These are phyloP conservation scores for Phytophthora syringae DNA, from an alignment of 352 stramenopile species.

Conservation along the genomic window DNA sequence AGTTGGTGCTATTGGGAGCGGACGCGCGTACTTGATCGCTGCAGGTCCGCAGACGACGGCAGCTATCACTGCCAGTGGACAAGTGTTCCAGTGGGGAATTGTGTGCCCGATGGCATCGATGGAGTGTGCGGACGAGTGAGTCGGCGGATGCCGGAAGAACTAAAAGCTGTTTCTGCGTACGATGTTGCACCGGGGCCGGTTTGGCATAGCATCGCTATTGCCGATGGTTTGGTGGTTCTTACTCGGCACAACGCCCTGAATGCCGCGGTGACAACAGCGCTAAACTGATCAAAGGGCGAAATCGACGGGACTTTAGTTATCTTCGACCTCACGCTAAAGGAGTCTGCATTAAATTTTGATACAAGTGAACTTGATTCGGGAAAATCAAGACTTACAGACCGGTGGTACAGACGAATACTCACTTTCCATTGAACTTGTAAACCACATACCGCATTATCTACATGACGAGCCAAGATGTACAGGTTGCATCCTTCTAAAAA, in stretches of 20 bases:
- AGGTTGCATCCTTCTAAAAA: conserved; percentile 19
- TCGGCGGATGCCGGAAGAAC: too few species aligned
- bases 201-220: conserved; percentile 56
- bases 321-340: too few species aligned
- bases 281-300: not conserved
- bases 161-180: conserved; percentile 8
- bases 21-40: conserved; percentile 39
- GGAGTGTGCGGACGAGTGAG: conserved; percentile 44
- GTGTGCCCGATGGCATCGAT: conserved; percentile 33
- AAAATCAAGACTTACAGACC: too few species aligned
- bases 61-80: conserved; percentile 26
- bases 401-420: conserved; percentile 17
- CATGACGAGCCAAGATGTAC: conserved; percentile 1
- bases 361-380: too few species aligned
- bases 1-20: not conserved
- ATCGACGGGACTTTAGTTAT: too few species aligned
- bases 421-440: conserved; percentile 38
- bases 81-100: conserved; percentile 51
- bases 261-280: not conserved
- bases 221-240: conserved; percentile 53
- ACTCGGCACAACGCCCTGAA: conserved; percentile 19
- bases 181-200: conserved; percentile 2
- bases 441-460: conserved; percentile 17
- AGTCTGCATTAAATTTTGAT: too few species aligned
- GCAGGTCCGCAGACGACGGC: conserved; percentile 33